Conservation (phyloP, 2,329 filamentous ascomycete species). For the Elsinoe perseae region DNA sequence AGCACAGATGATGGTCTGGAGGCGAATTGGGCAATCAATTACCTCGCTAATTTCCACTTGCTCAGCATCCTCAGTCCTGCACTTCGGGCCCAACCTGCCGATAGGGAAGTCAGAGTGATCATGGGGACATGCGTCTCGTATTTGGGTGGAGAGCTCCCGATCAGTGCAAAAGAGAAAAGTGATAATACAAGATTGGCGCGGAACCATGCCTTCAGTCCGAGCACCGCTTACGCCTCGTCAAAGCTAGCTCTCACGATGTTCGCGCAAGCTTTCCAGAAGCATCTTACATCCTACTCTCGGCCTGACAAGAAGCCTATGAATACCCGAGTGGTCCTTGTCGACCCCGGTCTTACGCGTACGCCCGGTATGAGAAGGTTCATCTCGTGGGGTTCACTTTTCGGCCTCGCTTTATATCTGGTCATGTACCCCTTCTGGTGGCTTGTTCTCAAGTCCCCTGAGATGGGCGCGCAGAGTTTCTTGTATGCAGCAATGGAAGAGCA, state of each 20-base stretch:
- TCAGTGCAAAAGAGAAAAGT: conserved; percentile 34
- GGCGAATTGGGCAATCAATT: conserved; percentile 89
- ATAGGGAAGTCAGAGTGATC: conserved; percentile 84
- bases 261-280: conserved; percentile 83
- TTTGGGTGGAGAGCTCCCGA: conserved; percentile 61
- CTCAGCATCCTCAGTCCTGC: conserved; percentile 86
- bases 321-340: conserved; percentile 73
- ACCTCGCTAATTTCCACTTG: conserved; percentile 89
- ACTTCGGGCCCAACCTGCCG: conserved; percentile 80
- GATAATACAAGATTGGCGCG: conserved; percentile 53
- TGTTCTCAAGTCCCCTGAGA: conserved; percentile 71
- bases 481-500: conserved; percentile 75
- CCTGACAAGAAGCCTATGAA: conserved; percentile 79
- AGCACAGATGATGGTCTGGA: conserved; percentile 75
- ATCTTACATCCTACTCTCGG: conserved; percentile 73
- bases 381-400: conserved; percentile 73
- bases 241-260: conserved; percentile 79
- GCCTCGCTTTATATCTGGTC: conserved; percentile 66
- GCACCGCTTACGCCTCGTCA: conserved; percentile 41
- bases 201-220: conserved; percentile 36
- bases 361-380: conserved; percentile 84
- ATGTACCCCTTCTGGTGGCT: conserved; percentile 81
- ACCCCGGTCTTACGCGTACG: conserved; percentile 77
- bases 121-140: conserved; percentile 84
- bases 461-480: conserved; percentile 80